Base-by-base conservation (phyloP, 2,329 filamentous ascomycete genomes). In the Fusarium subtropicale region DNA sequence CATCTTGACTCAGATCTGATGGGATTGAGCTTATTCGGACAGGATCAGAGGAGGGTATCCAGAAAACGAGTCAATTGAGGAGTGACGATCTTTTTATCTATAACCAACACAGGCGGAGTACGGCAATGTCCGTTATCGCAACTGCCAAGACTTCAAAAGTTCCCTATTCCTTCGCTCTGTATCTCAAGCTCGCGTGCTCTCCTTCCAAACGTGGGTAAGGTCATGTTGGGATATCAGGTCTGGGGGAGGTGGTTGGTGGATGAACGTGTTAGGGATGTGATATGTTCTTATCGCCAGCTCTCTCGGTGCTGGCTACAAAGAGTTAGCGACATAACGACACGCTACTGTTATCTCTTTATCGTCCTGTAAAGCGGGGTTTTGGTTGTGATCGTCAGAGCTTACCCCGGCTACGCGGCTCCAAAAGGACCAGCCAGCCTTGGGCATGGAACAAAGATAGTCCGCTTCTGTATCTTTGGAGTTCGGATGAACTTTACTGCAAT, bases 101-200 rank as follows among this genome's bases (percentile, higher is more conserved):
- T 7, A 36, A 7, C 24, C 24, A 15, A 5, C 18, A n/a, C 18
- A 20, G 26, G 20, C 57, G 51, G 62, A 67, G 47, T 13, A 45
- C 59, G 39, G 46, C 48, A 36, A 33, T 55, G 39, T 60, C 65
- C 64, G 59, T 64, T 64, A 64, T 68, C 59, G 42, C 46, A 41
- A 28, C 24, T 52, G 59, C 54, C 50, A 68, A 68, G 65, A 34
- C 26, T 44, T 50, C 59, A 68, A 68, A 68, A 56, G 63, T 68
- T 50, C 65, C 59, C 28, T 16, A 9, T 15, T 56, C 48, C 44
- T 38, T 64, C 28, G 22, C 18, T 38, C 39, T 59, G 18, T 48
- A 38, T 51, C 46, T 34, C 24, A 30, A 28, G 30, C 36, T 66
- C 61, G 56, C 12, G 61, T 66, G 56, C 38, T 57, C 65, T 68